Evolutionary conservation across 805 yeast species (phyloP), one percentile per base, ranked within the genome.

Genomic region (Metschnikowia lochheadii): DNA sequence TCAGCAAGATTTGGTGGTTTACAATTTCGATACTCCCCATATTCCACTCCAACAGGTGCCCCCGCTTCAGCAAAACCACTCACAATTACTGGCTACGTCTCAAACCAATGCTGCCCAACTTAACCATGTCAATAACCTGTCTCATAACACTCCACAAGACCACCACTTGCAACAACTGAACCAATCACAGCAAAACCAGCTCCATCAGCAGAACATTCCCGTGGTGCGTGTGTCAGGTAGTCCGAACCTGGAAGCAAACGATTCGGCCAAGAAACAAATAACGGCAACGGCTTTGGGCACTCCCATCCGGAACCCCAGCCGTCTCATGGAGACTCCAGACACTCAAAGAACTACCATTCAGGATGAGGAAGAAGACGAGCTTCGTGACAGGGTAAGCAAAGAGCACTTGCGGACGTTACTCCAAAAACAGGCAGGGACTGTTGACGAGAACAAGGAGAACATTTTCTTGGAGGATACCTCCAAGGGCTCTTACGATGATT

Each of bases 381-480:
- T 59, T 31, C 52, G 55, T 32, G 60, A 59, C 50, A 62, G 70
- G 42, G 74, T 70, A 2, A 65, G 68, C 55, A 69, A 65, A 40
- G 67, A 66, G 31, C 74, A 72, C 23, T 47, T 72, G 33, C 65
- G 64, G 23, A 60, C 55, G 18, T 60, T 66, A n/a, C 56, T 59
- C 45, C 63, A 62, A 40, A 51, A 57, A 43, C 57, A 55, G 55
- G 53, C 61, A n/a, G 58, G 57, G 14, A 54, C 58, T 52, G 58
- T 54, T 21, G 67, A 63, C 26, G 81, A 76, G 39, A 75, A 78
- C 56, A 78, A 79, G 52, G 83, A 78, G 51, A 77, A 77, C 55
- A 69, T 72, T 5, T 77, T 76, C 54, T 65, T 72, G 21, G 77
- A 70, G n/a, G 65, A 66, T 26, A 50, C 63, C 3, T 49, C 60